These are phyloP conservation scores for Leccinellum albellum DNA, from an alignment of 768 basidiomycete genomes.

Conservation along the genomic window DNA sequence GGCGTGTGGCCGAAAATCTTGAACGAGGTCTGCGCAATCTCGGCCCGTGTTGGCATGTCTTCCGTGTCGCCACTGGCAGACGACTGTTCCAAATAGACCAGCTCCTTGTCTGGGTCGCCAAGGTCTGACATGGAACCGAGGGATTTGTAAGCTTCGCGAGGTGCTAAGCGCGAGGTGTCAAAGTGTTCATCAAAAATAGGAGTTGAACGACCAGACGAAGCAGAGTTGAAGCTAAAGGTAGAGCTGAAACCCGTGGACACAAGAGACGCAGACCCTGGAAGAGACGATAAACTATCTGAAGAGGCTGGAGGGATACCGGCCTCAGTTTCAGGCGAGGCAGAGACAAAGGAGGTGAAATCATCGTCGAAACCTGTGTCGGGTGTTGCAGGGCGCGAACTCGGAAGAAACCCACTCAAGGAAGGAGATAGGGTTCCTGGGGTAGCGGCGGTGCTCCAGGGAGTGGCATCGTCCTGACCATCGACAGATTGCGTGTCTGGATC, in stretches of 20 bases:
- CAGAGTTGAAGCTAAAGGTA: constrained; percentile 25
- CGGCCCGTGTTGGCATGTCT: constrained; percentile 46
- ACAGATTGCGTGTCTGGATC: constrained; percentile 17
- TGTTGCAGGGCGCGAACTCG: constrained; percentile 27
- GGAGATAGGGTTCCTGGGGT: constrained; percentile 30
- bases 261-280: constrained; percentile 4
- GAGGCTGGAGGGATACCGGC: neutral
- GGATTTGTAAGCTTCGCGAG: constrained; percentile 42
- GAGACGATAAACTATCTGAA: neutral
- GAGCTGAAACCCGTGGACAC: constrained; percentile 22
- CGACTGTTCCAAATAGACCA: constrained; percentile 13
- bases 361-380: constrained; percentile 61
- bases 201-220: constrained; percentile 24
- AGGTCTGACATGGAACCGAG: constrained; percentile 61
- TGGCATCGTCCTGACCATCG: constrained; percentile 17
- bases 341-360: constrained; percentile 74
- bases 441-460: constrained; percentile 41
- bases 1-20: constrained; percentile 45
- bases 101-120: constrained; percentile 39
- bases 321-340: constrained; percentile 40
- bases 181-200: constrained; percentile 22
- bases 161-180: constrained; percentile 17
- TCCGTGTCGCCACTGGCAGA: constrained; percentile 7
- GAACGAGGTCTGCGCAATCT: constrained; percentile 46
- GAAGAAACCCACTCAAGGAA: constrained; percentile 18